A percentile compares a stretch with the other conserved stretches of the same genome.
Conservation (phyloP, 768 basidiomycete species). For the Leucocoprinus leucothites region DNA sequence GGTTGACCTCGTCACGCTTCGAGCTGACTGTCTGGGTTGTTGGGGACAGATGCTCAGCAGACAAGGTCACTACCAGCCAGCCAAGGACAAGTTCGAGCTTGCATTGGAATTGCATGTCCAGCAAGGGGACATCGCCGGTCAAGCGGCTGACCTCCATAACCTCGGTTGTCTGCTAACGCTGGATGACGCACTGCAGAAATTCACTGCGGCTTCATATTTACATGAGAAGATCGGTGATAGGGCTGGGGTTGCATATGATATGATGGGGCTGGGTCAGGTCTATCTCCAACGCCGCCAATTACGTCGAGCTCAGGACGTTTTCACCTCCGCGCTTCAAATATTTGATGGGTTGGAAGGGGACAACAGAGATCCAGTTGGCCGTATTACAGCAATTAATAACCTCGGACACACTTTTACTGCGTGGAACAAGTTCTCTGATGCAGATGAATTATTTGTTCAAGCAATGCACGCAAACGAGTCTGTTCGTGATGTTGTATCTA, state of each 20-base stretch:
- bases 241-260: slow-evolving; percentile 22
- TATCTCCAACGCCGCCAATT: slow-evolving; percentile 16
- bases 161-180: slow-evolving; percentile 17
- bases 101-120: slow-evolving; percentile 22
- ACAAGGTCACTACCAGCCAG: slow-evolving; percentile 18
- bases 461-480: slow-evolving; percentile 16
- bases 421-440: slow-evolving; percentile 17
- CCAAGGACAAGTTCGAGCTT: slow-evolving; percentile 19
- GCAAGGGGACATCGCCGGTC: slow-evolving; percentile 20
- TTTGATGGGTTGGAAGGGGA: slow-evolving; percentile 14
- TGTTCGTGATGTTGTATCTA: slow-evolving; percentile 18
- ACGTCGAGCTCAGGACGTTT: slow-evolving; percentile 11
- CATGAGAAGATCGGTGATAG: slow-evolving; percentile 19
- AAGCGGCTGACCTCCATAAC: slow-evolving; percentile 27
- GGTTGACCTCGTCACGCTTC: slow-evolving; percentile 14
- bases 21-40: slow-evolving; percentile 25
- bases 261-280: slow-evolving; percentile 22
- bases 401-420: slow-evolving; percentile 20
- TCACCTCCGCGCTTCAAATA: slow-evolving; percentile 15
- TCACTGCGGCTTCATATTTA: slow-evolving; percentile 16
- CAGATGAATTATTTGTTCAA: slow-evolving; percentile 19
- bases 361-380: slow-evolving; percentile 18
- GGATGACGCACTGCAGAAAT: slow-evolving; percentile 15
- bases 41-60: slow-evolving; percentile 24
- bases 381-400: slow-evolving; percentile 21